Conservation (phyloP, 345 rosid genomes). For the Salix dunnii region DNA sequence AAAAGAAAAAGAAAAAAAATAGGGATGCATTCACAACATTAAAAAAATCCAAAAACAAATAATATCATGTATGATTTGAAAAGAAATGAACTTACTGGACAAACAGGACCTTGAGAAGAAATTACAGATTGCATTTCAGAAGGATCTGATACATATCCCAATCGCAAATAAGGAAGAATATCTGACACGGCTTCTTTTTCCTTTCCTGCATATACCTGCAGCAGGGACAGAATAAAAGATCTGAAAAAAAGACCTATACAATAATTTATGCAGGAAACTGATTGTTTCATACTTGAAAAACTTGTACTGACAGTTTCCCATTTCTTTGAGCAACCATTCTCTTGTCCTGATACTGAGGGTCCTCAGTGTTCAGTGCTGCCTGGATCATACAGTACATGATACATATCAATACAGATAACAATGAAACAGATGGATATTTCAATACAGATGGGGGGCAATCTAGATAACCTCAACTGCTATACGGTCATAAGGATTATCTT, state of each 20-base stretch:
- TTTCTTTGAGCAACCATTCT: slow-evolving; percentile 96
- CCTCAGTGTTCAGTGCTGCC: slow-evolving; percentile 92
- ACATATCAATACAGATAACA: slow-evolving; percentile 17
- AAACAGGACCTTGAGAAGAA: slow-evolving; percentile 94
- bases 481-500: slow-evolving; percentile 81
- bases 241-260: slow-evolving; percentile 16
- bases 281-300: slow-evolving; percentile 52
- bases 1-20: not conserved
- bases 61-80: not conserved
- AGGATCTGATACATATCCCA: slow-evolving; percentile 90
- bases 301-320: slow-evolving; percentile 72
- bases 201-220: slow-evolving; percentile 73
- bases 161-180: slow-evolving; percentile 82
- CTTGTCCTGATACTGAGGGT: slow-evolving; percentile 96
- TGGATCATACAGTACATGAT: slow-evolving; percentile 27
- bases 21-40: not conserved
- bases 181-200: slow-evolving; percentile 84
- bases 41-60: not conserved
- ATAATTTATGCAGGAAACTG: slow-evolving; percentile 8
- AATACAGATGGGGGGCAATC: not conserved
- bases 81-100: slow-evolving; percentile 56
- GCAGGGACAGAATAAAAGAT: slow-evolving; percentile 9
- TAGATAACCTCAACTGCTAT: slow-evolving; percentile 62
- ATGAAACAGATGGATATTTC: slow-evolving; percentile 11
- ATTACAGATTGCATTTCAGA: slow-evolving; percentile 88